A percentile compares a stretch with the other conserved stretches of the same genome.
phyloP scores from a whole-genome alignment of 2,329 filamentous ascomycete species.

The Claviceps digitariae region DNA sequence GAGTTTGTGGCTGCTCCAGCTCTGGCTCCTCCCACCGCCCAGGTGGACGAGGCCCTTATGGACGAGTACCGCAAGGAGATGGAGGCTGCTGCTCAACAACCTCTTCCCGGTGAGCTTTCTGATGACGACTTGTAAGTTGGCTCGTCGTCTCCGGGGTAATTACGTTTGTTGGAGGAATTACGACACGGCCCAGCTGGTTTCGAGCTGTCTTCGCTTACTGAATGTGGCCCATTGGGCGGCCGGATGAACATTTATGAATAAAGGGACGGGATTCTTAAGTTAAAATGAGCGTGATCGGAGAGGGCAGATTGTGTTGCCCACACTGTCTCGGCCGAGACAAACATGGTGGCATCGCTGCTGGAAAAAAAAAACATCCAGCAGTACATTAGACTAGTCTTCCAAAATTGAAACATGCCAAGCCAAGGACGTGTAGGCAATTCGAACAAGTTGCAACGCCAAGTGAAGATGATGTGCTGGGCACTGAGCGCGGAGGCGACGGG shows the following conservation, averaged over 20 bases:
- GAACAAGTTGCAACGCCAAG: neutral
- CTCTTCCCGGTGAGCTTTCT: slow-evolving; percentile 91
- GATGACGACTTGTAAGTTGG: slow-evolving; percentile 48
- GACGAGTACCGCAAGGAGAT: slow-evolving; percentile 81
- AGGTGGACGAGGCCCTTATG: slow-evolving; percentile 74
- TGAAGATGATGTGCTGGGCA: neutral
- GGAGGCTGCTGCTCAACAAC: slow-evolving; percentile 62
- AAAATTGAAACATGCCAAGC: slow-evolving; percentile 13
- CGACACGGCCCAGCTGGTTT: slow-evolving; percentile 13
- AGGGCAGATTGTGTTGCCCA: slow-evolving; percentile 16
- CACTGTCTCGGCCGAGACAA: slow-evolving; percentile 18
- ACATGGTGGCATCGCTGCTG: slow-evolving; percentile 20
- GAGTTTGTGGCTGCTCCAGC: slow-evolving; percentile 95
- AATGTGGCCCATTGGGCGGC: slow-evolving; percentile 18
- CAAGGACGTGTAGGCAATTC: neutral
- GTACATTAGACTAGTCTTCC: slow-evolving; percentile 22
- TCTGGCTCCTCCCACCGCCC: slow-evolving; percentile 83
- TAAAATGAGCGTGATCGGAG: slow-evolving; percentile 23
- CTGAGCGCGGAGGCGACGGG: neutral
- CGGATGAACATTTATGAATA: slow-evolving; percentile 26
- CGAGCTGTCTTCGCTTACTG: slow-evolving; percentile 8
- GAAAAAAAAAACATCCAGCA: slow-evolving; percentile 10
- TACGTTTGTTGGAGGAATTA: slow-evolving; percentile 10
- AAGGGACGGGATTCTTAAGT: slow-evolving; percentile 18
- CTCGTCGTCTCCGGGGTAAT: slow-evolving; percentile 9